Evolutionary conservation across 495 filamentous ascomycete species (phyloP), one percentile per base, ranked within the genome.

Genomic region (Xylaria curta): DNA sequence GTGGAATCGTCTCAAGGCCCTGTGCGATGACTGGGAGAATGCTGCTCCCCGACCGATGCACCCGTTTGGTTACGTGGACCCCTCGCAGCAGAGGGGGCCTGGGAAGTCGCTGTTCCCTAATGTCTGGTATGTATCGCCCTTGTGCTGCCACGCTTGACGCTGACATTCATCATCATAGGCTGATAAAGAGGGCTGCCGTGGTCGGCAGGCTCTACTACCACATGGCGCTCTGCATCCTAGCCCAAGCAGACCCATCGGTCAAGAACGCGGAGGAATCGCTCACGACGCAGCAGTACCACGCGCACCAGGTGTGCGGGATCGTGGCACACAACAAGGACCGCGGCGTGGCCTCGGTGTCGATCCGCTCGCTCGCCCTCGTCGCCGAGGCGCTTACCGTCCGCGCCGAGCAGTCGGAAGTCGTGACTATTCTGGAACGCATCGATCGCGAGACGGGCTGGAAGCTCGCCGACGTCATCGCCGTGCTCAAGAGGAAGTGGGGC

Each of bases 141-240:
- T 58, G 58, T 10, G 12, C 49, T 36, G 2, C 33, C 4, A 4
- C 21, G 4, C 21, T 26, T 26, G 4, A 40, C 19, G n/a, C n/a
- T n/a, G n/a, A n/a, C n/a, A 31, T 31, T 31, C 28, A 31, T 31
- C 28, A 31, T 31, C 69, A 24, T 64, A 94, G 92, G 94, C 85
- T 97, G 31, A 89, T 94, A 72, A 95, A 96, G 78, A 88, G 93
- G 51, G 88, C 92, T 9, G 90, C 93, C 5, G 89, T 94, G 42
- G 87, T 97, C 51, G 94, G 91, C 12, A 89, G 93, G 12, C 86
- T 98, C n/a, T 94, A 97, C 73, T 98, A 97, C 78, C 95, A 98
- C 76, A 95, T 92, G 0, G 88, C 91, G 38, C 90, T 94, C 80
- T 89, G 91, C 68, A 78, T 97, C 12, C 86, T 98, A n/a, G 87